A percentile compares a stretch with the other conserved stretches of the same genome.
phyloP scores from a whole-genome alignment of 1,284 basidiomycete genomes.

The Schizophyllum commune region DNA sequence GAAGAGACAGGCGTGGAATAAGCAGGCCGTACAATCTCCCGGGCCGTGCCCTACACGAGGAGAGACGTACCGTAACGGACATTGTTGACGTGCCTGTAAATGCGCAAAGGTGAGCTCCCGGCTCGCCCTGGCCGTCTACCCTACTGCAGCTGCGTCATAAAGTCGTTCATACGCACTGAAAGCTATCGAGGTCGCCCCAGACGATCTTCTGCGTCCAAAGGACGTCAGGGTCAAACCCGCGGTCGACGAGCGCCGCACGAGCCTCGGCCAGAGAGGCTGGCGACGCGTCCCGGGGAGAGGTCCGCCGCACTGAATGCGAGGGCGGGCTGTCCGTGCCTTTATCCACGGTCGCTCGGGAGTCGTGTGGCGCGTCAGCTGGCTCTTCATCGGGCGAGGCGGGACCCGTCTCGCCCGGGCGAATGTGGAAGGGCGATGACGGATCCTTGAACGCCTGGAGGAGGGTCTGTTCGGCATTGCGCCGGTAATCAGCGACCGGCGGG shows the following conservation, averaged over 20 bases:
- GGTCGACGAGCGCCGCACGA: constrained; percentile 31
- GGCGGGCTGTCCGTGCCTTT: background rate
- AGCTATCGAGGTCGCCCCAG: constrained; percentile 73
- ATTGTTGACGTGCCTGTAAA: constrained; percentile 66
- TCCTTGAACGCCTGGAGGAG: constrained; percentile 58
- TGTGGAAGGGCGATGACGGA: constrained; percentile 56
- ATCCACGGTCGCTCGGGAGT: background rate
- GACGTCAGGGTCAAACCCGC: constrained; percentile 51
- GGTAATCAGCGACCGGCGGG: constrained; percentile 8
- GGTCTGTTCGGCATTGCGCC: constrained; percentile 31
- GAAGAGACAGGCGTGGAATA: background rate
- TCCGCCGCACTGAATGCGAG: background rate
- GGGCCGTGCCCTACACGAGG: background rate
- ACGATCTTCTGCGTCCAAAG: constrained; percentile 67
- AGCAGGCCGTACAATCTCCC: background rate
- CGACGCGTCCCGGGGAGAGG: background rate
- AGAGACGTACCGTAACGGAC: constrained; percentile 52
- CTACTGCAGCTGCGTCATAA: too few relatives aligned
- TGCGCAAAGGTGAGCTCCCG: background rate
- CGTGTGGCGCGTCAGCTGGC: background rate
- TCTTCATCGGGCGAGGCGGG: constrained; percentile 48
- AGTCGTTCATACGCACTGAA: constrained; percentile 41
- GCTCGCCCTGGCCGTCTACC: constrained; percentile 2
- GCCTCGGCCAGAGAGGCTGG: constrained; percentile 28
- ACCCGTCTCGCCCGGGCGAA: constrained; percentile 50